A percentile compares a stretch with the other conserved stretches of the same genome.
These are phyloP conservation scores for Fomitopsis pinicola DNA, from an alignment of 1,284 basidiomycete species.

Conservation along the genomic window DNA sequence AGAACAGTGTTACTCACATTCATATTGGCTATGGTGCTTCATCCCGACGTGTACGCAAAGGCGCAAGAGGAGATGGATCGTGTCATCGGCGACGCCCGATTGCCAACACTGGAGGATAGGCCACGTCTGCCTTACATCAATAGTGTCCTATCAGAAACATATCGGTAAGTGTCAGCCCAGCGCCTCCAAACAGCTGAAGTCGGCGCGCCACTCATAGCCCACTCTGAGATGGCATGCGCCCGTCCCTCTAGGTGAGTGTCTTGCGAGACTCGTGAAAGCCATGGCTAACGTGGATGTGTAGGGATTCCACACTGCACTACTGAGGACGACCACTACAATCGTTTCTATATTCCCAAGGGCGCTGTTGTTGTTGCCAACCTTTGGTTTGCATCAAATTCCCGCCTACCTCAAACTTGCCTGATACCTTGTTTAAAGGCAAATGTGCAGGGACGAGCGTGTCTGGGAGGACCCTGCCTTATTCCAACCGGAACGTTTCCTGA, in stretches of 20 bases:
- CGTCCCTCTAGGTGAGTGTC: too few species aligned
- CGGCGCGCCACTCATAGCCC: too few species aligned
- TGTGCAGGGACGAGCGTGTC: background rate
- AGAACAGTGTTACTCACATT: background rate
- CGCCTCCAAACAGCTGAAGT: background rate
- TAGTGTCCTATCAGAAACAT: background rate
- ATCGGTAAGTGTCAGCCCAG: background rate
- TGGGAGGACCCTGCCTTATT: slow-evolving; percentile 17
- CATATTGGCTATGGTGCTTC: background rate
- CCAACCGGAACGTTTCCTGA: slow-evolving; percentile 19
- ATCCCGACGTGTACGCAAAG: too few species aligned
- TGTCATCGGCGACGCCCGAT: background rate
- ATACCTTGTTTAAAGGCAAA: background rate
- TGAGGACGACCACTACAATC: background rate
- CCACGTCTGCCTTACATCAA: background rate
- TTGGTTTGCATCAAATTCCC: background rate
- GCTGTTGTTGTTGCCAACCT: background rate
- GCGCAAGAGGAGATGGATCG: too few species aligned
- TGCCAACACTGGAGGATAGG: background rate
- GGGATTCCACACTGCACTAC: background rate
- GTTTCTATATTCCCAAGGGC: background rate
- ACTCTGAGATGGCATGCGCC: too few species aligned
- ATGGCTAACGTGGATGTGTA: background rate
- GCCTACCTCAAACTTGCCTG: background rate
- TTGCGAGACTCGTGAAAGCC: too few species aligned